Base-by-base conservation (phyloP, 352 stramenopile genomes). In the Globisporangium parvum region DNA sequence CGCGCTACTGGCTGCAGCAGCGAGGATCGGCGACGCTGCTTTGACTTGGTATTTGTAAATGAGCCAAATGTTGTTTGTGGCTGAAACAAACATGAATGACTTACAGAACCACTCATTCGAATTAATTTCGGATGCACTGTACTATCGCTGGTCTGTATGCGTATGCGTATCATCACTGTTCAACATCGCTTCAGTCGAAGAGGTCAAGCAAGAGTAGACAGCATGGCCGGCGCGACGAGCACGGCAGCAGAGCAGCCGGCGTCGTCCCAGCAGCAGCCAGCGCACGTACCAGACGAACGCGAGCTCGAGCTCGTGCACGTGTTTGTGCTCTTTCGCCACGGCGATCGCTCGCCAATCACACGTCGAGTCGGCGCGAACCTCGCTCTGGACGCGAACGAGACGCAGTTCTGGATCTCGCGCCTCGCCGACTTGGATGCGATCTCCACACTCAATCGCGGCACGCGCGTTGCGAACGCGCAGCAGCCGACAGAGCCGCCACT, bases 261-360 rank as follows among this genome's bases (percentile, higher is more conserved):
- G 31, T 37, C 31, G 31, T 17, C 39, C 1, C 39, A 45, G 20
- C 39, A 45, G 5, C 15, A 45, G 5, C 15, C 3, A 6, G 39
- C 11, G 9, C 17, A 12, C 6, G 41, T 23, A 31, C 59, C 58
- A 12, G 23, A 35, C 14, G 33, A 53, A 28, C 37, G 57, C 15
- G 57, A 70, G 6, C 57, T 87, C 28, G 50, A 66, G 60, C 66
- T 91, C 35, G 52, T 71, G 46, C 82, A 93, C 40, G 75, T 93
- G 61, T 44, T 81, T n/a, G 71, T 80, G 53, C 62, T 89, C 57
- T 91, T 91, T 53, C 82, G 82, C 14, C 82, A 92, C 59, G 82
- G 82, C 42, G 82, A 92, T 53, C 74, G 82, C 17, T 88, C 82
- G n/a, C 82, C 82, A 4, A 84, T 92, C 67, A 82, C 76, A 42